Conservation (phyloP, 768 basidiomycete species). For the Pleurotus ostreatus region DNA sequence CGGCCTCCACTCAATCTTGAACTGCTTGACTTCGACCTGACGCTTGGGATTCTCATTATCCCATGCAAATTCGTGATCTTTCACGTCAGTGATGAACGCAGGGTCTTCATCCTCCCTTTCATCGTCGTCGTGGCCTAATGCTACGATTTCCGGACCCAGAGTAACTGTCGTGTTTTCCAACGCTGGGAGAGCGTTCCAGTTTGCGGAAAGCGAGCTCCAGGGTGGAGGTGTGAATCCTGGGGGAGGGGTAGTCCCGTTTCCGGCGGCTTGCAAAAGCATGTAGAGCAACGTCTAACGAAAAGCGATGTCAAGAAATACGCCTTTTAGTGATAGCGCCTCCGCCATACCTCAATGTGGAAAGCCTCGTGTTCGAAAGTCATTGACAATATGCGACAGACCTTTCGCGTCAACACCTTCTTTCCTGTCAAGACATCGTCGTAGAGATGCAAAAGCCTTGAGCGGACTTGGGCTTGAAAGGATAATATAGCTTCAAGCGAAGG, state of each 20-base stretch:
- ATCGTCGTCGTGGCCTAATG: slow-evolving; percentile 78
- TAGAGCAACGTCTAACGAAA: slow-evolving; percentile 70
- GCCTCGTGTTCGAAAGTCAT: slow-evolving; percentile 93
- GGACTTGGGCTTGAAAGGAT: slow-evolving; percentile 73
- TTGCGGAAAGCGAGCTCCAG: slow-evolving; percentile 51
- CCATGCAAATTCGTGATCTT: slow-evolving; percentile 82
- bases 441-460: slow-evolving; percentile 63
- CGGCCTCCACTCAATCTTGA: slow-evolving; percentile 81
- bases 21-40: slow-evolving; percentile 54
- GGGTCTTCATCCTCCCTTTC: slow-evolving; percentile 60
- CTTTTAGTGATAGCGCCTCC: neutral
- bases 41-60: slow-evolving; percentile 86
- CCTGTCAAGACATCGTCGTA: slow-evolving; percentile 66
- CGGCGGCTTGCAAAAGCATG: slow-evolving; percentile 85
- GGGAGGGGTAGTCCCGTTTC: slow-evolving; percentile 76
- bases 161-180: slow-evolving; percentile 42
- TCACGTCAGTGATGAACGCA: slow-evolving; percentile 30
- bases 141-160: slow-evolving; percentile 55
- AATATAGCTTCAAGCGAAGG: slow-evolving; percentile 69
- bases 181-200: slow-evolving; percentile 46
- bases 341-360: slow-evolving; percentile 62
- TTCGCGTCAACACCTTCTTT: slow-evolving; percentile 53
- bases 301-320: neutral
- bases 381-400: slow-evolving; percentile 74
- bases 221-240: slow-evolving; percentile 67